phyloP scores from a whole-genome alignment of 768 basidiomycete genomes.

The Mycena alexandri region DNA sequence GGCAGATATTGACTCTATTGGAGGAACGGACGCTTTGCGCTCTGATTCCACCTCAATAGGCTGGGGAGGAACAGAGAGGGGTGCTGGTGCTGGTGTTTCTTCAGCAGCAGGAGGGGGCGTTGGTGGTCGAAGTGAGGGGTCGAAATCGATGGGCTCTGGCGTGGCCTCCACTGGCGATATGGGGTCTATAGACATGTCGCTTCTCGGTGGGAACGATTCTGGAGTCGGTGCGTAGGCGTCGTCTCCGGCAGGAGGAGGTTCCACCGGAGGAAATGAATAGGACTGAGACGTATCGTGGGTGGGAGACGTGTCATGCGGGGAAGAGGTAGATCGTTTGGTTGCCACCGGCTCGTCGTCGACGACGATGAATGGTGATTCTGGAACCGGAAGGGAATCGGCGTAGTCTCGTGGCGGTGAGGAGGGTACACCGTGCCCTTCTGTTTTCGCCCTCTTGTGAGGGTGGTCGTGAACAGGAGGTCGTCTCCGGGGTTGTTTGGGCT shows the following conservation, averaged over 20 bases:
- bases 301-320: constrained; percentile 8
- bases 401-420: constrained; percentile 3
- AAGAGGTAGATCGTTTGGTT: constrained; percentile 17
- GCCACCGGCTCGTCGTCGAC: constrained; percentile 17
- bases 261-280: constrained; percentile 24
- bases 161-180: constrained; percentile 9
- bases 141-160: constrained; percentile 8
- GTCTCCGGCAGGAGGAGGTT: constrained; percentile 11
- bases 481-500: background rate
- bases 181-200: background rate
- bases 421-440: constrained; percentile 17
- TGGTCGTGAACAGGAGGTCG: background rate
- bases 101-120: constrained; percentile 14
- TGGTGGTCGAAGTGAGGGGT: background rate
- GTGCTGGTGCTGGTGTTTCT: background rate
- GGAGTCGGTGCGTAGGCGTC: constrained; percentile 4
- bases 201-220: constrained; percentile 14
- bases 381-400: constrained; percentile 4
- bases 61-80: constrained; percentile 16
- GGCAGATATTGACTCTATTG: constrained; percentile 35
- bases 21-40: constrained; percentile 26
- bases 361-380: background rate
- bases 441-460: constrained; percentile 24
- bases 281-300: constrained; percentile 1
- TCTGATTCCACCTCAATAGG: background rate